phyloP scores from a whole-genome alignment of 495 filamentous ascomycete species.

The Aspergillus conjunctus region DNA sequence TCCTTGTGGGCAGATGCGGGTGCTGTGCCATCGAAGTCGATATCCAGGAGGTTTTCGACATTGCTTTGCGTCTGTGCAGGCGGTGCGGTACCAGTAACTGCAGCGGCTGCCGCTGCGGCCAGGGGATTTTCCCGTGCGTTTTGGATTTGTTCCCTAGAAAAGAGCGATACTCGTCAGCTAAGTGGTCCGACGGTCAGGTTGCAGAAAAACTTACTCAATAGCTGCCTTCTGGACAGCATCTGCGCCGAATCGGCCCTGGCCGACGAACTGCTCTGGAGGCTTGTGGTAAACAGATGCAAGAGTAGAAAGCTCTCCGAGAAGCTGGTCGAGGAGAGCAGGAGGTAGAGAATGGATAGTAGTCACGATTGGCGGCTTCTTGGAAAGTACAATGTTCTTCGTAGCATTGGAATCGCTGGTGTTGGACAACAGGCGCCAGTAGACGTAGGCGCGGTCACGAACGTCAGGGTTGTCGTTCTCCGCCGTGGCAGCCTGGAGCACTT shows the following conservation, averaged over 20 bases:
- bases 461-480: constrained; percentile 96
- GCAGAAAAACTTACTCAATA: constrained; percentile 64
- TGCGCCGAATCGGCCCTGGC: constrained; percentile 89
- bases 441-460: constrained; percentile 93
- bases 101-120: constrained; percentile 77
- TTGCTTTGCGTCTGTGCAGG: constrained; percentile 66
- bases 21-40: constrained; percentile 95
- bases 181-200: neutral
- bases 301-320: constrained; percentile 89
- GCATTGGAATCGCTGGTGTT: constrained; percentile 78
- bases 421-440: constrained; percentile 97
- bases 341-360: constrained; percentile 91
- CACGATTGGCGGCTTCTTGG: constrained; percentile 90
- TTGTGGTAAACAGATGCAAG: constrained; percentile 99
- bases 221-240: constrained; percentile 94
- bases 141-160: constrained; percentile 73
- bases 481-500: constrained; percentile 88
- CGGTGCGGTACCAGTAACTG: constrained; percentile 56
- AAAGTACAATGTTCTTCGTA: constrained; percentile 86
- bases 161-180: constrained; percentile 18
- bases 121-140: constrained; percentile 93
- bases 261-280: constrained; percentile 93
- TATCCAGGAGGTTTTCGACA: constrained; percentile 93
- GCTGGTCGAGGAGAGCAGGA: constrained; percentile 76
- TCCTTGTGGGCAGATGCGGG: constrained; percentile 83